phyloP scores from a whole-genome alignment of 2,329 filamentous ascomycete genomes.

The Verticillium nonalfalfae region DNA sequence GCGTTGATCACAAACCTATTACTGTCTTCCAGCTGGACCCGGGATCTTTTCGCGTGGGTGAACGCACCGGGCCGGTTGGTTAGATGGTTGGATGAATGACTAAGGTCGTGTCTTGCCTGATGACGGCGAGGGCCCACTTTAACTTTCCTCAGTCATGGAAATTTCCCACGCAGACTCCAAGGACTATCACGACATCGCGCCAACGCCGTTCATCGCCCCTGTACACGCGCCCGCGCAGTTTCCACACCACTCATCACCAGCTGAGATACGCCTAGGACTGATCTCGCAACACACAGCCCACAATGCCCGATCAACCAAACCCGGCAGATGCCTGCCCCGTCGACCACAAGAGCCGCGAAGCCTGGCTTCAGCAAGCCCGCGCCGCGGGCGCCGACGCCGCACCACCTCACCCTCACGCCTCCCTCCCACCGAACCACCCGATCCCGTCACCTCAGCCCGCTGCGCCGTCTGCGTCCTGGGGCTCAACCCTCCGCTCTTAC shows the following conservation, averaged over 20 bases:
- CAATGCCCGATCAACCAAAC: neutral
- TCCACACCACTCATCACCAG: neutral
- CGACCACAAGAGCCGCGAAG: slow-evolving; percentile 80
- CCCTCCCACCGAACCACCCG: slow-evolving; percentile 17
- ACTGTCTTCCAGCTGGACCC: neutral
- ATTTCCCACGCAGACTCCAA: neutral
- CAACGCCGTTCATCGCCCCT: neutral
- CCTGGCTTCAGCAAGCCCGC: slow-evolving; percentile 71
- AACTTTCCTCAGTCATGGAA: neutral
- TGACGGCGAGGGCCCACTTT: neutral
- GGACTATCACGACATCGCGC: neutral
- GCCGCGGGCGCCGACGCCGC: slow-evolving; percentile 27
- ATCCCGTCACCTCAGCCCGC: slow-evolving; percentile 10
- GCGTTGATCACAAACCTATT: too few species aligned
- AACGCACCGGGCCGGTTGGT: neutral
- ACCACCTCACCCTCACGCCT: slow-evolving; percentile 18
- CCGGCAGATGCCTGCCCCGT: slow-evolving; percentile 63
- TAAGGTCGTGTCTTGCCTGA: neutral
- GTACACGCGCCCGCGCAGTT: neutral
- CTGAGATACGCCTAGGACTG: neutral
- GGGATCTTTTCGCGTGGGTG: neutral
- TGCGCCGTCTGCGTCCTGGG: slow-evolving; percentile 30
- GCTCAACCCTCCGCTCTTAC: slow-evolving; percentile 32
- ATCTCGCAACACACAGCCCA: neutral
- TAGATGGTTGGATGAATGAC: neutral